Percentiles rank a stretch among this genome's conserved stretches.
These are phyloP conservation scores for Hymenoscyphus fructigenus DNA, from an alignment of 2,329 filamentous ascomycete species.

Conservation along the genomic window DNA sequence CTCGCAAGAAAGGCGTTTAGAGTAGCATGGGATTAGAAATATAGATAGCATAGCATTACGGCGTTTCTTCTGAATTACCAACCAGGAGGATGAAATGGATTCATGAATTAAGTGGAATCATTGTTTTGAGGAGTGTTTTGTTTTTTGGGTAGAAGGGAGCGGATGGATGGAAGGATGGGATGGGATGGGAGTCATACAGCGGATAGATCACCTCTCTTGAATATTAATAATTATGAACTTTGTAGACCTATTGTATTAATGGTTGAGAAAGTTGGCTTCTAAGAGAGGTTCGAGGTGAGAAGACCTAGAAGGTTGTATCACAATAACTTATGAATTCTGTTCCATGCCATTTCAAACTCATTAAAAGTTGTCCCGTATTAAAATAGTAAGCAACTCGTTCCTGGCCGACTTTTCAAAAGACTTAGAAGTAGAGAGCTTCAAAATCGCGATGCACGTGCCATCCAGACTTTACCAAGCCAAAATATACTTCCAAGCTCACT, in stretches of 20 bases:
- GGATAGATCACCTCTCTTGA: constrained; percentile 2
- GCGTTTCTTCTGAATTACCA: not conserved
- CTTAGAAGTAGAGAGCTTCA: not conserved
- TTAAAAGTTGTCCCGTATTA: too few relatives aligned
- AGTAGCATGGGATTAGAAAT: not conserved
- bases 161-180: not conserved
- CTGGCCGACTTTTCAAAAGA: too few relatives aligned
- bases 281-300: not conserved
- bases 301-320: not conserved
- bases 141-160: too few relatives aligned
- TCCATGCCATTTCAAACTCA: too few relatives aligned
- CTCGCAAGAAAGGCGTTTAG: not conserved
- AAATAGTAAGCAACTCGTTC: too few relatives aligned
- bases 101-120: not conserved
- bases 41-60: not conserved
- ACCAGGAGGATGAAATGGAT: not conserved
- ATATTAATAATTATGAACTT: not conserved
- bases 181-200: not conserved
- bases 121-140: not conserved
- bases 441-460: not conserved
- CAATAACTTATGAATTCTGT: not conserved
- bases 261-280: not conserved
- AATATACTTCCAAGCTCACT: not conserved
- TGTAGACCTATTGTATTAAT: too few relatives aligned
- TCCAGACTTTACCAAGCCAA: not conserved